Evolutionary conservation across 2,329 filamentous ascomycete genomes (phyloP).

Genomic region (Aspergillus ruber): DNA sequence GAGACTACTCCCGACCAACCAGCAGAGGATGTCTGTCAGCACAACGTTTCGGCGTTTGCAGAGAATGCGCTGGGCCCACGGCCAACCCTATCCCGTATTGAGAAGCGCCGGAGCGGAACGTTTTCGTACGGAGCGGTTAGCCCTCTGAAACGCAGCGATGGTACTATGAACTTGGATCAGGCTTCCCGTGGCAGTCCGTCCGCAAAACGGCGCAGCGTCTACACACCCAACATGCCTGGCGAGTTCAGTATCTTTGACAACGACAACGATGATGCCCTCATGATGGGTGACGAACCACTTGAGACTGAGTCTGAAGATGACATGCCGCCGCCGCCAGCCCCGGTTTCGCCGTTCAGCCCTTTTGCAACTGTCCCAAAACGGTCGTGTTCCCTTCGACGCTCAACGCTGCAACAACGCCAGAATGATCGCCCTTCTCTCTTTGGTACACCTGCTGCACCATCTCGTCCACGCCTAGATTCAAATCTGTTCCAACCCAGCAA

Average conservation of each 20-base stretch:
- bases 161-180: constrained; percentile 79
- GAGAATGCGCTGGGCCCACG: constrained; percentile 28
- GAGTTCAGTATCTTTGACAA: constrained; percentile 72
- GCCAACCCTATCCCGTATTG: constrained; percentile 39
- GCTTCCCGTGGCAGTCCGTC: constrained; percentile 74
- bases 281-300: constrained; percentile 19
- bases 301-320: constrained; percentile 22
- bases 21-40: constrained; percentile 22
- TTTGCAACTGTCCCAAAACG: constrained; percentile 57
- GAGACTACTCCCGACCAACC: constrained; percentile 14
- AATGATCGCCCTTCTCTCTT: constrained; percentile 56
- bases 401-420: constrained; percentile 79
- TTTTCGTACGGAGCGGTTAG: constrained; percentile 58
- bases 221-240: constrained; percentile 59
- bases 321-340: constrained; percentile 18
- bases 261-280: constrained; percentile 19
- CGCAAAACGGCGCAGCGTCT: constrained; percentile 82
- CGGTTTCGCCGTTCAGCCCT: constrained; percentile 39
- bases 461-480: constrained; percentile 67
- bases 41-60: constrained; percentile 31
- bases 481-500: constrained; percentile 58
- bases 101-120: constrained; percentile 44
- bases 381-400: constrained; percentile 73
- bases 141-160: constrained; percentile 86
- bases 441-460: constrained; percentile 45